Percentiles rank a stretch among this genome's conserved stretches.
These are phyloP conservation scores for Solioccasus polychromus DNA, from an alignment of 768 basidiomycete species.

Conservation along the genomic window DNA sequence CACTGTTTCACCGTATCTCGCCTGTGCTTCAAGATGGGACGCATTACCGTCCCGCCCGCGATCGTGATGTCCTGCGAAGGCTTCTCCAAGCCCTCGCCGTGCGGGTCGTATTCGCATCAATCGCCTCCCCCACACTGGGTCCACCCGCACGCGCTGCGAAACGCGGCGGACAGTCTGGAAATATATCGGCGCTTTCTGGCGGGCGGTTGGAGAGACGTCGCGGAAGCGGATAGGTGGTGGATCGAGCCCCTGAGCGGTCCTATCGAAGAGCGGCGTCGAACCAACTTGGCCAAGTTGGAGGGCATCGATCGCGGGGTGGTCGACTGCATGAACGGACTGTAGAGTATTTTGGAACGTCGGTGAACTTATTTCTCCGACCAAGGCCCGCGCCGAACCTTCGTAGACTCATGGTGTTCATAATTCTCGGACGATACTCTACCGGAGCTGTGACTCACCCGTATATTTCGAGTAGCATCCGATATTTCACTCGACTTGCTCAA, in stretches of 20 bases:
- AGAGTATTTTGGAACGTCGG: too few relatives aligned
- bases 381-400: too few relatives aligned
- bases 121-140: constrained; percentile 30
- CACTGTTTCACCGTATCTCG: constrained; percentile 66
- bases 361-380: too few relatives aligned
- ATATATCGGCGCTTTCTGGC: constrained; percentile 41
- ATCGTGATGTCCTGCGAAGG: constrained; percentile 62
- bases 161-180: constrained; percentile 15
- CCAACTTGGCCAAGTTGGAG: constrained; percentile 25
- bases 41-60: constrained; percentile 71
- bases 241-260: constrained; percentile 51
- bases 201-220: constrained; percentile 61
- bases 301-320: too few relatives aligned
- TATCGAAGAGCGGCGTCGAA: constrained; percentile 38
- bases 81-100: constrained; percentile 33
- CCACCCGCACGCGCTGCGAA: constrained; percentile 22
- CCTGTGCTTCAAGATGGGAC: constrained; percentile 65
- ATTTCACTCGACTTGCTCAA: too few relatives aligned
- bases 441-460: too few relatives aligned
- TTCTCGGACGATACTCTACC: too few relatives aligned
- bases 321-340: too few relatives aligned
- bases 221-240: constrained; percentile 66
- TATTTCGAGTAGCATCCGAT: too few relatives aligned
- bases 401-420: too few relatives aligned
- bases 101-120: constrained; percentile 29